Base-by-base conservation (phyloP, 1,284 basidiomycete genomes). In the Ustilago shanxiensis region DNA sequence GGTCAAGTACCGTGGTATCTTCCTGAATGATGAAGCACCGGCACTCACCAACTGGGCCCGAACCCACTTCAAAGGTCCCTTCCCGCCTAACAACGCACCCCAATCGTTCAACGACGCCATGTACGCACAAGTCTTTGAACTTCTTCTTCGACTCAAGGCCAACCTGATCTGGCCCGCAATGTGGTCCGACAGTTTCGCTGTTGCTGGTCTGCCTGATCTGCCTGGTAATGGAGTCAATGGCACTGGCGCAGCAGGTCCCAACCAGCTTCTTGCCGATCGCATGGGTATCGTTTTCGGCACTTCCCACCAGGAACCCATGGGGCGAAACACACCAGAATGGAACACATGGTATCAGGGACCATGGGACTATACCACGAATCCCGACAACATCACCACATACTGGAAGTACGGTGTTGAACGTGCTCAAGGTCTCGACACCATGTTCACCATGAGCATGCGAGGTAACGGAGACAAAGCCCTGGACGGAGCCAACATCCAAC, bases 1-100 rank as follows among this genome's bases (percentile, higher is more conserved):
- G 2, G 91, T 93, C 65, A 91, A 92, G 81, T 92, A 91, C 77
- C 89, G 91, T 41, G 91, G 89, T 35, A 90, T 91, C 59, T 91
- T 77, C 80, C 83, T 89, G 66, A 91, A 91, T 75, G 90, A 92
- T 72, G 91, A 91, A 81, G 89, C 90, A 68, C 91, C 91, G 9
- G 89, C 89, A 20, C 82, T 91, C 29, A 89, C 90, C 80, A 86
- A 86, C 41, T 89, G 88, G 88, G 88, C 87, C 0, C 88, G 89
- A 80, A 90, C 90, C 68, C 90, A 91, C 79, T 92, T 91, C 84
- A 90, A 90, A 2, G 91, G 91, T 68, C 91, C 90, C 3, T 90
- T 90, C 2, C 89, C 90, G 2, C 87, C 89, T 13, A 22, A 74
- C 11, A 31, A 39, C 2, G 67, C 10, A 60, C 87, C 3, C 77